Percentiles rank a stretch among this genome's conserved stretches.
Conservation (phyloP, 2,329 filamentous ascomycete genomes). For the Phaeosphaeria sp. region DNA sequence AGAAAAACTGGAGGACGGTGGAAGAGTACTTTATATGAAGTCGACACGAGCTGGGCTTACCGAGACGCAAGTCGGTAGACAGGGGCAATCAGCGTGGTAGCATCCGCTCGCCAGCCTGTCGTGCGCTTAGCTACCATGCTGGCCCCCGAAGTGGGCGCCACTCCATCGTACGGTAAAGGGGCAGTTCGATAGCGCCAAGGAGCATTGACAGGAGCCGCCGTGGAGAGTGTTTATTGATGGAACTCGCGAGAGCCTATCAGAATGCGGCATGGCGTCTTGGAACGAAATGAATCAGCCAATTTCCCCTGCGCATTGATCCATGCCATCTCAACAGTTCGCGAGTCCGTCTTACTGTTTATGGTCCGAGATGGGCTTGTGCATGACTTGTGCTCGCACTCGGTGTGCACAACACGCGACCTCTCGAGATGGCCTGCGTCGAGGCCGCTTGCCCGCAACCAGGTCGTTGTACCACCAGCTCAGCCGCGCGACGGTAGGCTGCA, state of each 20-base stretch:
- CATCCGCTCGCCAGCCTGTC: slow-evolving; percentile 33
- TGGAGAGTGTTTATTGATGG: slow-evolving; percentile 43
- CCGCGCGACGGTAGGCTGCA: background rate
- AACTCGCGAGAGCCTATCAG: slow-evolving; percentile 28
- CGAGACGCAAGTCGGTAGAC: slow-evolving; percentile 23
- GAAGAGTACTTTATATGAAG: slow-evolving; percentile 45
- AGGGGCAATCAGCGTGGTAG: slow-evolving; percentile 36
- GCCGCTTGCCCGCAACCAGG: slow-evolving; percentile 12
- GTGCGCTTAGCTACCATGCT: slow-evolving; percentile 30
- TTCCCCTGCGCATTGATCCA: slow-evolving; percentile 38
- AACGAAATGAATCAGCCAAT: slow-evolving; percentile 44
- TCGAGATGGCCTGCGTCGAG: slow-evolving; percentile 15
- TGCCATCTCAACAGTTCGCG: slow-evolving; percentile 38
- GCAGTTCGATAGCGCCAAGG: slow-evolving; percentile 26
- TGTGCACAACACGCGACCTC: slow-evolving; percentile 12
- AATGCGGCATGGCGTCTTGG: slow-evolving; percentile 22
- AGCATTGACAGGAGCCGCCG: slow-evolving; percentile 30
- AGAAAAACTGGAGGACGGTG: slow-evolving; percentile 20
- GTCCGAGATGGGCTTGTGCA: slow-evolving; percentile 20
- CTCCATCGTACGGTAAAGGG: slow-evolving; percentile 43
- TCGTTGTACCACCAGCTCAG: slow-evolving; percentile 7
- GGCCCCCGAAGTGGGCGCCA: slow-evolving; percentile 30
- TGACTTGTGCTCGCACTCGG: slow-evolving; percentile 17
- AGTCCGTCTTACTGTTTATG: slow-evolving; percentile 23
- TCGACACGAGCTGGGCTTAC: slow-evolving; percentile 30